Base-by-base conservation (phyloP, 1,139 yeast genomes). In the Pichia sp. region DNA sequence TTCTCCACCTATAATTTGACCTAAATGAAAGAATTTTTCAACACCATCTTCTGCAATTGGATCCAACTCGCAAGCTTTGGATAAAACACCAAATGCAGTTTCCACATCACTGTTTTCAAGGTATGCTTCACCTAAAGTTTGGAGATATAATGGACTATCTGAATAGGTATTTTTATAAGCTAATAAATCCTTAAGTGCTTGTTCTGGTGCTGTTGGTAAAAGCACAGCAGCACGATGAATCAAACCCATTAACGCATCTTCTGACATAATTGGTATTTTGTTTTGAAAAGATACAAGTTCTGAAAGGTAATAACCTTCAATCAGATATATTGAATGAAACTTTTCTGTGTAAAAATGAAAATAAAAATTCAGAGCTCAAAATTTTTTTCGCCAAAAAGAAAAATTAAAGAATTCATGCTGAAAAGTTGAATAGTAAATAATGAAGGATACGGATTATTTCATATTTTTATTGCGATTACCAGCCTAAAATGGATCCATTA, bases 1-100 rank as follows among this genome's bases (percentile, higher is more conserved):
- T 31, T 60, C 60, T 34, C 96, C 96, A 41, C 98, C 98, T 34
- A 84, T 74, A 51, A 93, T 81, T 70, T 93, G 99, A 1, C 97
- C 99, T 59, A 91, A 73, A 70, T 93, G 89, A 53, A 93, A 76
- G 65, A 87, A 91, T 70, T 91, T 91, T 65, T 88, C 96, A 42
- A 78, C 73, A 1, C 93, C 95, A 47, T 69, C 62, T 1, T 68
- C 60, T 1, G 87, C 96, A 1, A 73, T 68, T 7, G 87, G 82
- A 66, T 91, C 98, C 49, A 84, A 58, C 58, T 80, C 79, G 55
- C 93, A 83, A 1, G 91, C 83, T 50, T 70, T 71, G n/a, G 69
- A 69, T 48, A 91, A 73, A 28, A 82, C 72, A 7, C 81, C 77
- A 65, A 83, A 87, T 0, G 96, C 97, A 53, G 76, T 75, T 59